These are phyloP conservation scores for Leptosphaerulina australis DNA, from an alignment of 2,329 filamentous ascomycete genomes.

Conservation along the genomic window DNA sequence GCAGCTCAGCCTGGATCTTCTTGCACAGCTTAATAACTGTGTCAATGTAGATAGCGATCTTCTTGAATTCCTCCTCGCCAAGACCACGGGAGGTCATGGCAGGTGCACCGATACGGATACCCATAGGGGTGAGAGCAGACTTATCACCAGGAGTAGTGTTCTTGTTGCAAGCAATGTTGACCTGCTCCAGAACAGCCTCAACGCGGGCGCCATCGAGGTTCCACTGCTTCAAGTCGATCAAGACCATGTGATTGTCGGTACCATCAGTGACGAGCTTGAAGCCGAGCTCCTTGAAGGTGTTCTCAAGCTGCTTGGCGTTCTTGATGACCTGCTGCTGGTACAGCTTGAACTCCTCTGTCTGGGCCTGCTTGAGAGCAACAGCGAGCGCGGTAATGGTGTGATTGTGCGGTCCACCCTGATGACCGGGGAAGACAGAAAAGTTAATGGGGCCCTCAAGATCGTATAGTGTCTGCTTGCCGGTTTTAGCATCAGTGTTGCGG, in stretches of 20 bases:
- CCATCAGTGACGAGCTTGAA: slow-evolving; percentile 92
- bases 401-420: slow-evolving; percentile 98
- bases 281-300: slow-evolving; percentile 66
- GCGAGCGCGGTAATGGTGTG: slow-evolving; percentile 97
- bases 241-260: slow-evolving; percentile 95
- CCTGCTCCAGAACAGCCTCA: slow-evolving; percentile 86
- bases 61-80: slow-evolving; percentile 79
- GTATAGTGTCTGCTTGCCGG: slow-evolving; percentile 83
- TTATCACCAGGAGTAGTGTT: slow-evolving; percentile 97
- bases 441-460: slow-evolving; percentile 95
- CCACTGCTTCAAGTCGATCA: slow-evolving; percentile 89
- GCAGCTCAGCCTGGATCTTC: slow-evolving; percentile 80
- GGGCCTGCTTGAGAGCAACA: slow-evolving; percentile 92
- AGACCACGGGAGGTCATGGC: slow-evolving; percentile 99
- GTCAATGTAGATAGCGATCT: slow-evolving; percentile 86
- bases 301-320: slow-evolving; percentile 89
- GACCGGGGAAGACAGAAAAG: slow-evolving; percentile 93
- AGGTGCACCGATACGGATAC: slow-evolving; percentile 90
- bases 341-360: slow-evolving; percentile 84
- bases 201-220: slow-evolving; percentile 87
- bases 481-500: slow-evolving; percentile 80
- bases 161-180: slow-evolving; percentile 98
- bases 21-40: slow-evolving; percentile 86
- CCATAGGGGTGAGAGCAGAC: slow-evolving; percentile 90
- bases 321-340: slow-evolving; percentile 90